Base-by-base conservation (phyloP, 139 green algal species). In the Tetradesmus obliquus region DNA sequence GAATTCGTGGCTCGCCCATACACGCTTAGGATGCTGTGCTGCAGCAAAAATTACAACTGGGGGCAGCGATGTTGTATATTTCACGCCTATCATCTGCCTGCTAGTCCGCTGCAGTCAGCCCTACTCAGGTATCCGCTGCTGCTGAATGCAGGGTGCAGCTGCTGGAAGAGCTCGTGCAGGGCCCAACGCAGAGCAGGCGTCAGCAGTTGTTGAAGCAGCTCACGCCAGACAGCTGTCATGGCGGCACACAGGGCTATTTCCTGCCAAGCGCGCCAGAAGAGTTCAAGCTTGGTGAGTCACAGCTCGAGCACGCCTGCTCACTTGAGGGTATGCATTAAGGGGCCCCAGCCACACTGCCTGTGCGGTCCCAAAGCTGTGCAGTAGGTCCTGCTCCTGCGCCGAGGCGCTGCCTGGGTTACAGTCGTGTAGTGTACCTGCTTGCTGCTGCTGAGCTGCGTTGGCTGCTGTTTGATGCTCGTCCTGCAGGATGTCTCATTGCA, bases 211-310 rank as follows among this genome's bases (percentile, higher is more conserved):
- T 85, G 80, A 62, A 85, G 80, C 80, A 58, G 51, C 80, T 85
- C n/a, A 22, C 51, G 12, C 5, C 80, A 57, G 80, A 62, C 51
- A 85, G 10, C 12, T 10, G 13, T 9, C 13, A 85, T 51, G 51
- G 51, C 1, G n/a, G 51, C n/a, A 12, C 51, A 24, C 5, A 24
- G 17, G 10, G 51, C 1, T 24, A 24, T 45, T 80, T 88, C 24
- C 24, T 88, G 58, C 84, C 84, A 10, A 88, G 71, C 10, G 84
- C 62, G 3, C 85, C 85, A 55, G 45, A 82, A 13, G 85, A 82
- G 24, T 90, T 90, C 45, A 60, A 82, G 85, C 85, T 82, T 62
- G 85, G 85, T 90, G 66, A 81, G 85, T 20, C 4, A 62, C n/a
- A 58, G 80, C 62, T 22, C 0, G 12, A 51, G 10, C 66, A 76